Evolutionary conservation across 2,329 filamentous ascomycete species (phyloP), one percentile per base, ranked within the genome.

Genomic region (Sporothrix variecibatus): DNA sequence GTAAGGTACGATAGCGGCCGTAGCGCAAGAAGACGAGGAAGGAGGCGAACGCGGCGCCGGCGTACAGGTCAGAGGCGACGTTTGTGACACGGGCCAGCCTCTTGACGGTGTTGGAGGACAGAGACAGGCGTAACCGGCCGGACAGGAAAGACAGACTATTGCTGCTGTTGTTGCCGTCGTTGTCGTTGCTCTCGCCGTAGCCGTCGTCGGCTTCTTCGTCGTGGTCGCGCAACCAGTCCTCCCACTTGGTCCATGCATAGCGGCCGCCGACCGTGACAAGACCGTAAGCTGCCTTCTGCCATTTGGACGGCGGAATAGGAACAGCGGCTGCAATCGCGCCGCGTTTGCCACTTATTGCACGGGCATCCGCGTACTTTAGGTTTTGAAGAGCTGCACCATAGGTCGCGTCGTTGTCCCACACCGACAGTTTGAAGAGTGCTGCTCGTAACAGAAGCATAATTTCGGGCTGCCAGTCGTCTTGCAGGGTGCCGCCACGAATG

Each of bases 371-470:
- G 80, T 95, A 98, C 80, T 91, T 91, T 38, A 99, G 87, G 76
- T 97, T 97, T 82, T 99, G 96, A 69, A 99, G 86, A 49, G 94
- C 91, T 12, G 96, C 96, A 75, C 96, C 96, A 82, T 99, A 98
- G 5, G 93, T 97, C 53, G 96, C 94, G 81, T 97, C 92, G 82
- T 98, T 94, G 82, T 98, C 95, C 96, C 96, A 99, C 74, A 99
- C 91, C 20, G 93, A 94, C 76, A 99, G 88, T 83, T 99, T 99
- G 86, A 98, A 99, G 8, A 99, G 85, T 2, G 94, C 85, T 1
- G 92, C 90, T 65, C 95, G 88, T 73, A 99, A 86, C 0, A 86
- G 88, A 38, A 98, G 87, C 76, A 92, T 87, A 72, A 98, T 95
- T 83, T 98, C 96, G 71, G 93, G 87, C 17, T 91, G 91, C 91